Conservation (phyloP, 1,284 basidiomycete species). For the Volvariella surrecta region DNA sequence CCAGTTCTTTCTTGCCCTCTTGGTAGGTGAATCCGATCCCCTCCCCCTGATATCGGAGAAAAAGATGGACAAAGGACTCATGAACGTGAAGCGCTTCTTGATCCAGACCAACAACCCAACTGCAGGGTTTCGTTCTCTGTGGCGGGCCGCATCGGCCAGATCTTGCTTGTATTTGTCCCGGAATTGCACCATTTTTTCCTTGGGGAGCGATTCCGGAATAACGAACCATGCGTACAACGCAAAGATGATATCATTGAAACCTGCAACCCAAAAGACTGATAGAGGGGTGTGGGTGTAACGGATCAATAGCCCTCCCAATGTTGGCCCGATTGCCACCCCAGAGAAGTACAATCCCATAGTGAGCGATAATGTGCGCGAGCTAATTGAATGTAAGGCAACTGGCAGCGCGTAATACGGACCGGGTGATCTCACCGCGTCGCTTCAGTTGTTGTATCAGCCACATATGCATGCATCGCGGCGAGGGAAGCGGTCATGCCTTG, state of each 20-base stretch:
- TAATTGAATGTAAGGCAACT: conserved; percentile 12
- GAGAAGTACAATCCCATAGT: conserved; percentile 51
- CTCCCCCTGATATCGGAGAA: conserved; percentile 30
- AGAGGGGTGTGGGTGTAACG: conserved; percentile 45
- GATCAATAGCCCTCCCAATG: conserved; percentile 61
- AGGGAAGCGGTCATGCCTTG: conserved; percentile 40
- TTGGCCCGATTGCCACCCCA: conserved; percentile 69
- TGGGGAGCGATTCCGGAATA: conserved; percentile 70
- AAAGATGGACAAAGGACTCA: conserved; percentile 62
- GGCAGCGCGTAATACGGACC: background rate
- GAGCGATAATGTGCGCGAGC: conserved; percentile 58
- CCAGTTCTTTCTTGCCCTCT: conserved; percentile 50
- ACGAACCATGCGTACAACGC: conserved; percentile 45
- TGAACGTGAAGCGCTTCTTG: conserved; percentile 42
- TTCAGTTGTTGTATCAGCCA: conserved; percentile 50
- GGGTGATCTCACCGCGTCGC: conserved; percentile 29
- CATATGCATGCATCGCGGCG: conserved; percentile 53
- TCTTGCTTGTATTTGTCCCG: conserved; percentile 26
- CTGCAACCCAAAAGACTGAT: conserved; percentile 65
- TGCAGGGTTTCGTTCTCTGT: conserved; percentile 19
- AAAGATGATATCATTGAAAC: conserved; percentile 38
- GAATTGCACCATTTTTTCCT: conserved; percentile 28
- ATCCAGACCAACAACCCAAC: conserved; percentile 18
- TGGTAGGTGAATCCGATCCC: conserved; percentile 17
- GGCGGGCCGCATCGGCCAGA: conserved; percentile 13